A percentile compares a stretch with the other conserved stretches of the same genome.
Evolutionary conservation across 257 asterid species (phyloP).

Genomic region (Nicotiana knightiana): DNA sequence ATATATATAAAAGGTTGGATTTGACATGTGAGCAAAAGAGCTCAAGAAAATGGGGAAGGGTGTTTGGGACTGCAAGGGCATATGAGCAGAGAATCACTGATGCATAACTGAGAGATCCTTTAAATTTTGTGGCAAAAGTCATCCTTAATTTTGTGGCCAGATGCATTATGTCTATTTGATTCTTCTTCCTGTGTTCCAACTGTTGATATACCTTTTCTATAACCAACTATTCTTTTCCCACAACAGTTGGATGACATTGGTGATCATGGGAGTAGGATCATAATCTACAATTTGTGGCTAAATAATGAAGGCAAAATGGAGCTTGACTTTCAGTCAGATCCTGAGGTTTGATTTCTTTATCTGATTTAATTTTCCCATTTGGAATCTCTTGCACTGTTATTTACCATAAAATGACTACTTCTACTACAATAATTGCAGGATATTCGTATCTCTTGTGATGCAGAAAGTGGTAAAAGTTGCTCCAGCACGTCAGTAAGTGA

Average conservation of each 20-base stretch:
- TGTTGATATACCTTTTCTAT: constrained; percentile 10
- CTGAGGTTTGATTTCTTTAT: constrained; percentile 42
- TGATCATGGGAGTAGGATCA: constrained; percentile 68
- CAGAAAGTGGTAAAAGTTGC: constrained; percentile 18
- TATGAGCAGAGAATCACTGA: background rate
- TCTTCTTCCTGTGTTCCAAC: background rate
- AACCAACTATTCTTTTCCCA: constrained; percentile 9
- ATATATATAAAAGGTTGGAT: background rate
- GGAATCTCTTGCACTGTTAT: constrained; percentile 5
- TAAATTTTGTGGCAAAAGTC: background rate
- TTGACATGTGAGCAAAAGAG: background rate
- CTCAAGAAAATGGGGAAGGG: background rate
- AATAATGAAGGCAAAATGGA: constrained; percentile 66
- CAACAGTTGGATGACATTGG: constrained; percentile 75
- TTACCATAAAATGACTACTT: constrained; percentile 12
- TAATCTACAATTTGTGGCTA: constrained; percentile 79
- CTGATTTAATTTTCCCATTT: constrained; percentile 15
- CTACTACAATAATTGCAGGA: constrained; percentile 47
- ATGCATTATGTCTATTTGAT: background rate
- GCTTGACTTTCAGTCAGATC: constrained; percentile 78
- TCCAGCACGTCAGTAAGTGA: constrained; percentile 33
- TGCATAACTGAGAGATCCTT: background rate
- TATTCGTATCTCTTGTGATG: constrained; percentile 46
- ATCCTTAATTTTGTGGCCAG: background rate
- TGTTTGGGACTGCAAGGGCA: background rate